Evolutionary conservation across 306 rosid genomes (phyloP).

Genomic region (Rosa rugosa): DNA sequence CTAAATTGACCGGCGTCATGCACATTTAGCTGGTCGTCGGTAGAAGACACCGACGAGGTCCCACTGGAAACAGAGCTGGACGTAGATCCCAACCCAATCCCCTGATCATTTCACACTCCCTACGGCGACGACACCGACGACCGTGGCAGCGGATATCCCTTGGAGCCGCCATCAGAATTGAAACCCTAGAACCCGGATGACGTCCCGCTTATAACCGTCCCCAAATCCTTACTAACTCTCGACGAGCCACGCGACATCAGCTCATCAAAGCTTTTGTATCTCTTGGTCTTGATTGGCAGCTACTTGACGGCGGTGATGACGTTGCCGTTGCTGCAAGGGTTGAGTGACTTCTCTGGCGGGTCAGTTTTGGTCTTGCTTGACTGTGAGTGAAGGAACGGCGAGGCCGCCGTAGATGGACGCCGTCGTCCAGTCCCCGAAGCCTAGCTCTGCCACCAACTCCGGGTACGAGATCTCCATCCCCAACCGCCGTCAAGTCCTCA

Average conservation of each 20-base stretch:
- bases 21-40: slow-evolving; percentile 57
- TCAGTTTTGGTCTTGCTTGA: slow-evolving; percentile 55
- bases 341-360: slow-evolving; percentile 35
- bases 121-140: slow-evolving; percentile 49
- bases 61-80: slow-evolving; percentile 67
- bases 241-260: slow-evolving; percentile 50
- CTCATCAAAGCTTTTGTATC: slow-evolving; percentile 64
- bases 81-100: slow-evolving; percentile 49
- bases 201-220: slow-evolving; percentile 20
- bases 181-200: slow-evolving; percentile 49
- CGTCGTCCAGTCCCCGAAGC: too few relatives aligned
- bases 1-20: slow-evolving; percentile 38
- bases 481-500: too few relatives aligned
- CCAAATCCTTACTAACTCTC: slow-evolving; percentile 41
- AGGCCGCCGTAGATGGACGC: too few relatives aligned
- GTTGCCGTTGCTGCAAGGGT: slow-evolving; percentile 17
- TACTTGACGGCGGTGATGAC: slow-evolving; percentile 42
- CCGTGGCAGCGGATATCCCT: slow-evolving; percentile 65
- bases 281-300: slow-evolving; percentile 31
- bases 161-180: slow-evolving; percentile 45
- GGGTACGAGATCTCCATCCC: too few relatives aligned
- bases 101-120: slow-evolving; percentile 50
- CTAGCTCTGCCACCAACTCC: too few relatives aligned
- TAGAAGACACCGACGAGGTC: slow-evolving; percentile 67
- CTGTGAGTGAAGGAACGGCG: background rate